A percentile compares a stretch with the other conserved stretches of the same genome.
Conservation (phyloP, 1,139 yeast species). For the Kodamaea sp. region DNA sequence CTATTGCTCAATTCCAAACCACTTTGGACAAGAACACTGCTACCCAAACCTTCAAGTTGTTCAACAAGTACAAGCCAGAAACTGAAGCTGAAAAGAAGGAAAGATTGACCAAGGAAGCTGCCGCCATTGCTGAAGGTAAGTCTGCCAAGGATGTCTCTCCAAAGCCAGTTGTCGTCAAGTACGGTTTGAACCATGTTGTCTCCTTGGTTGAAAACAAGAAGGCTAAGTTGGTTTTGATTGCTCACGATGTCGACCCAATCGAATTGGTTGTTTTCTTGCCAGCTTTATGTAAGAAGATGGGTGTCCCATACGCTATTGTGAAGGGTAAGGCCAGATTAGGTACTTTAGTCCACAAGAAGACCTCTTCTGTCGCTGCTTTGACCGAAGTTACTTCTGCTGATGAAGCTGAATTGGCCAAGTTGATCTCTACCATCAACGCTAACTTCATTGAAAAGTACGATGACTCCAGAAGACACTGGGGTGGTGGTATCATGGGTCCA, state of each 20-base stretch:
- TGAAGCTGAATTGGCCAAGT: conserved; percentile 89
- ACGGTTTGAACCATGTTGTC: conserved; percentile 98
- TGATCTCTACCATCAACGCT: conserved; percentile 86
- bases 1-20: conserved; percentile 92
- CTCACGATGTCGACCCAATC: conserved; percentile 98
- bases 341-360: conserved; percentile 95
- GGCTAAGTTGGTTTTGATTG: conserved; percentile 93
- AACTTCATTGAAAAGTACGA: conserved; percentile 93
- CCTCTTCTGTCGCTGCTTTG: conserved; percentile 94
- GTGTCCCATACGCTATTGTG: conserved; percentile 97
- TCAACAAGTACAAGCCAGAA: conserved; percentile 99
- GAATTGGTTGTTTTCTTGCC: conserved; percentile 96
- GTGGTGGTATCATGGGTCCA: conserved; percentile 98
- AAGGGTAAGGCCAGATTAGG: conserved; percentile 99
- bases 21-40: conserved; percentile 98
- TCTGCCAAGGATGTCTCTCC: conserved; percentile 92
- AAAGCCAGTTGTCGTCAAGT: conserved; percentile 94
- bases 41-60: conserved; percentile 90
- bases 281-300: conserved; percentile 98
- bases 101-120: conserved; percentile 97
- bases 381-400: conserved; percentile 93
- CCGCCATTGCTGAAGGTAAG: conserved; percentile 97
- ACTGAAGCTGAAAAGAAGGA: conserved; percentile 96
- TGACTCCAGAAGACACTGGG: conserved; percentile 97
- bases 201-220: conserved; percentile 96